Evolutionary conservation across 495 filamentous ascomycete species (phyloP), one percentile per base, ranked within the genome.

Genomic region (Lophiotrema nucula): DNA sequence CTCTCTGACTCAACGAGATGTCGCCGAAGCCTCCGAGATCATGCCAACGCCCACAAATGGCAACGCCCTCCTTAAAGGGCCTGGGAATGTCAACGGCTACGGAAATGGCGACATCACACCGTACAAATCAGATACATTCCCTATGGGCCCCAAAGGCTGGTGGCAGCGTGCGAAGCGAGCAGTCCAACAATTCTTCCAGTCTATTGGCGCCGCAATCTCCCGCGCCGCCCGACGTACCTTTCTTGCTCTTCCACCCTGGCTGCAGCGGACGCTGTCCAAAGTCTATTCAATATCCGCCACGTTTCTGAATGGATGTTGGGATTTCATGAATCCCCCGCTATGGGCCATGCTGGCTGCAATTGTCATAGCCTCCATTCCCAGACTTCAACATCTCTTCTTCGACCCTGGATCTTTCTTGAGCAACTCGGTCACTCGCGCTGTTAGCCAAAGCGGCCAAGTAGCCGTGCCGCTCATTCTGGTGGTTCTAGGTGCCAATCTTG

Each of bases 291-390:
- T 72, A 24, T 27, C 75, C 49, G 33, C 66, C n/a, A 77, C 76
- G 12, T 86, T 92, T 65, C 68, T 81, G 48, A 62, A 70, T 33
- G 90, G 89, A 27, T 58, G 88, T 8, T 91, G 88, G 88, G 87
- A 87, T 31, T 93, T 96, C 72, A 97, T 98, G 93, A 98, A 97
- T 72, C 92, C 93, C 4, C 95, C 93, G 0, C 83, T 98, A 1
- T 97, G 92, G 90, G 92, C 93, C 10, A 97, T 98, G 92, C 77
- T 97, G 1, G 73, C 82, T 18, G 88, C 95, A 16, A 86, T 97
- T 52, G 69, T 97, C 52, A 86, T 97, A 4, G 93, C 95, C 24
- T 95, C 90, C 2, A 81, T 97, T n/a, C 95, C 93, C 0, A 69
- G 77, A 1, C 78, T 97, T 2, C 92, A 98, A 70, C 73, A 74